Conservation (phyloP, 345 rosid species). For the Eucalyptus virginea region DNA sequence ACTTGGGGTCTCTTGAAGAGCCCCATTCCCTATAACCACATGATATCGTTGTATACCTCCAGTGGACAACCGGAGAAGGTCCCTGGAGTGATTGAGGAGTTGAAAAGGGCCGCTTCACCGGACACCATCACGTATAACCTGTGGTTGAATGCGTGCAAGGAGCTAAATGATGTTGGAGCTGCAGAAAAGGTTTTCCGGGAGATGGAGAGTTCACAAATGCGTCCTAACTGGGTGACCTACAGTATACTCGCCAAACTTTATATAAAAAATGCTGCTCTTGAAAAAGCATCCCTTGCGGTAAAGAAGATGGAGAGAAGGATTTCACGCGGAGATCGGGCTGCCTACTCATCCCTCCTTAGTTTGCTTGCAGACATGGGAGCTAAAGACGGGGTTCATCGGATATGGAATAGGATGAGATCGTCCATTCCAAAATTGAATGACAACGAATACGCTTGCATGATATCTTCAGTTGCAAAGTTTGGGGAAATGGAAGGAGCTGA, state of each 20-base stretch:
- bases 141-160: constrained; percentile 51
- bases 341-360: constrained; percentile 70
- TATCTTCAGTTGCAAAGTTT: constrained; percentile 63
- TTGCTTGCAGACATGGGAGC: constrained; percentile 54
- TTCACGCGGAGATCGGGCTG: constrained; percentile 34
- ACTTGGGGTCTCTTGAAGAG: constrained; percentile 52
- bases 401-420: constrained; percentile 66
- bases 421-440: constrained; percentile 53
- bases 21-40: constrained; percentile 69
- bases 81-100: constrained; percentile 35
- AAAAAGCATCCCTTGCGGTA: constrained; percentile 51
- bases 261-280: constrained; percentile 25
- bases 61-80: constrained; percentile 41
- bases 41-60: constrained; percentile 55
- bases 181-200: constrained; percentile 51
- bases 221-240: constrained; percentile 84
- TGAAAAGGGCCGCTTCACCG: constrained; percentile 41
- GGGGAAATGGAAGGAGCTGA: constrained; percentile 59
- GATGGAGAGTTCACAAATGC: constrained; percentile 38
- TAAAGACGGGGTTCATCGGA: constrained; percentile 40
- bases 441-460: constrained; percentile 61
- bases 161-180: constrained; percentile 35
- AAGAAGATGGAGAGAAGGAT: constrained; percentile 82
- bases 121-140: constrained; percentile 70
- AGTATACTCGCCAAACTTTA: constrained; percentile 57